Base-by-base conservation (phyloP, 306 rosid species). In the Begonia fuchsioides region DNA sequence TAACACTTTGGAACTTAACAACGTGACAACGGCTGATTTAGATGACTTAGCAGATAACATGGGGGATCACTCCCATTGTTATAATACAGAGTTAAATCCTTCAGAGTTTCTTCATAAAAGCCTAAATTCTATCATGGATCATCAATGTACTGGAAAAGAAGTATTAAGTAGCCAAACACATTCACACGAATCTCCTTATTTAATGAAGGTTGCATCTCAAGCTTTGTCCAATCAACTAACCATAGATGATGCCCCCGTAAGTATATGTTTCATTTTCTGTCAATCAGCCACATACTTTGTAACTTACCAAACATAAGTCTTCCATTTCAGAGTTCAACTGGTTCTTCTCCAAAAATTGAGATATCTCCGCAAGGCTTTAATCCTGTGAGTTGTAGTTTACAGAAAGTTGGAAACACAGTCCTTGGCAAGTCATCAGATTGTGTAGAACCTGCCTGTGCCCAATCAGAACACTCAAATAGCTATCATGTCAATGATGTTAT, bases 191-290 rank as follows among this genome's bases (percentile, higher is more conserved):
- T 64, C 71, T 51, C 70, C 60, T 49, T 68, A 51, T 55, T 54
- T 63, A 44, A 66, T 17, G 32, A 61, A 53, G 48, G 53, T 58
- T 52, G 73, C 58, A 51, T 53, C 69, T 52, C 66, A 53, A 50
- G 64, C 50, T 17, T 51, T 54, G 35, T 11, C 44, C 35, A 54
- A 49, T 48, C 39, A 0, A 17, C 68, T 49, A 52, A 61, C 71
- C 49, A 52, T 50, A 17, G 53, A 44, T 53, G 63, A 63, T 43
- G 40, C 59, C 62, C 47, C 76, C 26, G 97, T 90, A 75, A 76
- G 94, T 71, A 56, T 60, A 63, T 63, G 39, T 20, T 52, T 53
- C 19, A 19, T 44, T 60, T 19, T 8, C 16, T 16, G 49, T 12
- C 3, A 50, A 44, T 45, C 13, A 9, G 17, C 66, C 58, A 44